Evolutionary conservation across 2,329 filamentous ascomycete genomes (phyloP), one percentile per base, ranked within the genome.

Genomic region (Aspergillus tubingensis): DNA sequence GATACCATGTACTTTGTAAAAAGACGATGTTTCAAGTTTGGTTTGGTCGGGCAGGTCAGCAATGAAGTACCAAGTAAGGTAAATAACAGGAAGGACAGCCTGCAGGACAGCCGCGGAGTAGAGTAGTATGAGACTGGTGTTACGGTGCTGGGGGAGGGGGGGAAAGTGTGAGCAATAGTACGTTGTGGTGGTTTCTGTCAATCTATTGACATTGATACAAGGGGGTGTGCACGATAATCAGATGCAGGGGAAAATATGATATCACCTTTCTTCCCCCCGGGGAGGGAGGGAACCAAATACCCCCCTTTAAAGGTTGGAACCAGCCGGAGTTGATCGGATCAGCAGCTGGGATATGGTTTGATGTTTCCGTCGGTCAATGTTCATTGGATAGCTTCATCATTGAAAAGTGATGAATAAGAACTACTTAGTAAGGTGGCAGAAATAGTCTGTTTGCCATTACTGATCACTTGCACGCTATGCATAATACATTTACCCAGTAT

Each of bases 241-340:
- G 11, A 59, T 60, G 62, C 60, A 62, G 62, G 62, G 62, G 62
- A 54, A 54, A 19, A 58, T 57, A 59, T 65, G 56, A 63, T 62
- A 59, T 65, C 57, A 58, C 38, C 30, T 49, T 15, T 36, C 5
- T 27, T 25, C 1, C 25, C 25, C 39, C 38, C 13, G n/a, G 39
- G 27, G 27, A 30, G 27, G 27, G 27, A 30, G 27, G 27, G 27
- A 30, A 30, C 27, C 27, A 30, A 30, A 30, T n/a, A 19, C 3
- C n/a, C 11, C 30, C 41, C 39, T 50, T 32, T 36, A 5, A 36
- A 36, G 32, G 32, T 36, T 36, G 11, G 32, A 50, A 50, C 25
- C 47, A 32, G 15, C 15, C 47, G 47, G 47, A 25, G 52, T 13
- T 38, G 11, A 15, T 54, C 36, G 41, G 52, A 43, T 54, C 38